Conservation (phyloP, 306 rosid species). For the Myrica gale region DNA sequence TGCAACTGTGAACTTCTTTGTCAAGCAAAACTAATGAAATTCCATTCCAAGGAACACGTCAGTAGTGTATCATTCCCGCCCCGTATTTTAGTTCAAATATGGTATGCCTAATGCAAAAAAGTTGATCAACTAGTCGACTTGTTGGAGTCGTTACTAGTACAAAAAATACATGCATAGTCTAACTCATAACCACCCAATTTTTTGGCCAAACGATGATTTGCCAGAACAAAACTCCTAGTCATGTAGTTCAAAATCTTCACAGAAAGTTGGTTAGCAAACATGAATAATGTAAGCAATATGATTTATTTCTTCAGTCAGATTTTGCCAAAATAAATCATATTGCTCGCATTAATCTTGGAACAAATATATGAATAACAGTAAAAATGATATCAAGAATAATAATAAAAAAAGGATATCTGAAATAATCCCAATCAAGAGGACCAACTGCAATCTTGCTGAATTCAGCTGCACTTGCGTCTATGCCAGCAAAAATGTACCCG, state of each 20-base stretch:
- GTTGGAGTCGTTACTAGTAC: background rate
- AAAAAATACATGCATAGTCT: background rate
- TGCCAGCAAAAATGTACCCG: constrained; percentile 86
- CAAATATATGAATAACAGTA: background rate
- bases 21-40: constrained; percentile 46
- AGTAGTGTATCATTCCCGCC: background rate
- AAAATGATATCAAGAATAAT: background rate
- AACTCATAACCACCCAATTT: background rate
- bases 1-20: constrained; percentile 69
- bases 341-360: background rate
- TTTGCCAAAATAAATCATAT: too few relatives aligned
- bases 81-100: background rate
- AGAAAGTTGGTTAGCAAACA: background rate
- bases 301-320: background rate
- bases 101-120: background rate
- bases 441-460: constrained; percentile 92
- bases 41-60: background rate
- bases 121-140: background rate
- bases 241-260: constrained; percentile 7
- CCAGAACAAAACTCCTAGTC: background rate
- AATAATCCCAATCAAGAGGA: constrained; percentile 86
- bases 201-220: background rate
- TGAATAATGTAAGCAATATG: background rate
- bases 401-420: constrained; percentile 76
- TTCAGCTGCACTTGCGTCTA: constrained; percentile 83